Evolutionary conservation across 2,329 filamentous ascomycete species (phyloP), one percentile per base, ranked within the genome.

Genomic region (Ophiostoma pallidulum): DNA sequence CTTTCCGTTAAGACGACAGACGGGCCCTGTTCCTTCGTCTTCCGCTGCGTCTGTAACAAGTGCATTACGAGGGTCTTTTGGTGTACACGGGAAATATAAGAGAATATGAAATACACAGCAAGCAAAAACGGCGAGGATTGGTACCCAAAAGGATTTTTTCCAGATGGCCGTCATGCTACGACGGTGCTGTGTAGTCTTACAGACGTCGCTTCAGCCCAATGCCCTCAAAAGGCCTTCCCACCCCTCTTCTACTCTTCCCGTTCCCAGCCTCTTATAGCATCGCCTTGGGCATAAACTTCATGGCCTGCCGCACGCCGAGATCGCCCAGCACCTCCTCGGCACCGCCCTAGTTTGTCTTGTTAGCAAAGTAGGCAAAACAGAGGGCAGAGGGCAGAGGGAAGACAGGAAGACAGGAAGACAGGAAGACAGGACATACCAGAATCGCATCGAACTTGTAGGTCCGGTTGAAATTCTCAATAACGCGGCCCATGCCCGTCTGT

Each of bases 291-390:
- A 94, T 90, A 55, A 78, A 75, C 64, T 82, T 86, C 72, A 92
- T 80, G 19, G 87, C 88, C 66, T 94, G 87, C 54, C 86, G 73
- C 1, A 94, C 86, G 8, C 86, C 87, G 46, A 94, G 63, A 66
- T 94, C 88, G 5, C 76, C 84, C 50, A 94, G 62, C 51, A 94
- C 81, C 68, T 94, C 87, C 65, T 94, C 87, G 1, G 86, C 84
- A 10, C 87, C 87, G 49, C 87, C 87, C 37, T 62, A 46, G 16
- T n/a, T 62, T 46, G 16, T n/a, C 7, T 3, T 37, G 45, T 45
- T 31, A 46, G 42, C 16, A 2, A 3, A 16, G 20, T 32, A 24
- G 24, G 6, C n/a, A n/a, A n/a, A n/a, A n/a, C n/a, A n/a, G n/a
- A n/a, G n/a, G n/a, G n/a, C n/a, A 28, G 10, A 28, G 31, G 29